Conservation (phyloP, 2,329 filamentous ascomycete species). For the Xylaria multiplex region DNA sequence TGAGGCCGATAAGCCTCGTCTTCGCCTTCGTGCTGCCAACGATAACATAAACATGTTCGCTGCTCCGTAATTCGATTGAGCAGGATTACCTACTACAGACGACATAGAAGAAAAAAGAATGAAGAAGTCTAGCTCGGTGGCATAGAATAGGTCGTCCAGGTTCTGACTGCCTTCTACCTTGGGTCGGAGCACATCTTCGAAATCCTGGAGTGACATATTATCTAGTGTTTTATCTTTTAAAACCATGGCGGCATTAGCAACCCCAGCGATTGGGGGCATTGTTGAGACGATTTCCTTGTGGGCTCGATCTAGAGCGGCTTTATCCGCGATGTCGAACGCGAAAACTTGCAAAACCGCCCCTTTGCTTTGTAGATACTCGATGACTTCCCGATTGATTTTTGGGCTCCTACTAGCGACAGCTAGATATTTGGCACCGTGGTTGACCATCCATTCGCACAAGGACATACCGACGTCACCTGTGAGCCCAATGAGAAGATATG, state of each 20-base stretch:
- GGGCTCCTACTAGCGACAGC: constrained; percentile 51
- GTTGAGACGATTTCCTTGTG: neutral
- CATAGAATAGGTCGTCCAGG: constrained; percentile 49
- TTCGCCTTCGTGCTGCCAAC: neutral
- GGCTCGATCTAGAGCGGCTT: neutral
- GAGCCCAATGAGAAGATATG: constrained; percentile 50
- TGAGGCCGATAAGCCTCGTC: neutral
- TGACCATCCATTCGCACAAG: constrained; percentile 51
- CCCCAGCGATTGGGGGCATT: constrained; percentile 21
- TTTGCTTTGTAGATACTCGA: neutral
- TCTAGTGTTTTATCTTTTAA: constrained; percentile 9
- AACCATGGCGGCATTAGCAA: constrained; percentile 19
- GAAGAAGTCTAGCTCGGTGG: constrained; percentile 7
- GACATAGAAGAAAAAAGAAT: constrained; percentile 9
- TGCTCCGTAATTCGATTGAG: neutral
- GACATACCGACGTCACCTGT: constrained; percentile 51
- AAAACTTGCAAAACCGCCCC: neutral
- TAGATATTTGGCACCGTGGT: constrained; percentile 49
- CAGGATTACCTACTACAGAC: neutral
- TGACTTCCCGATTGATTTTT: neutral
- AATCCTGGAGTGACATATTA: neutral
- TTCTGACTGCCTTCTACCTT: constrained; percentile 55
- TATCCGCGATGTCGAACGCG: constrained; percentile 7
- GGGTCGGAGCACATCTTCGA: constrained; percentile 52
- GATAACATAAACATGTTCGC: constrained; percentile 5